These are phyloP conservation scores for Ajuga chamaepitys DNA, from an alignment of 257 asterid species.

Conservation along the genomic window DNA sequence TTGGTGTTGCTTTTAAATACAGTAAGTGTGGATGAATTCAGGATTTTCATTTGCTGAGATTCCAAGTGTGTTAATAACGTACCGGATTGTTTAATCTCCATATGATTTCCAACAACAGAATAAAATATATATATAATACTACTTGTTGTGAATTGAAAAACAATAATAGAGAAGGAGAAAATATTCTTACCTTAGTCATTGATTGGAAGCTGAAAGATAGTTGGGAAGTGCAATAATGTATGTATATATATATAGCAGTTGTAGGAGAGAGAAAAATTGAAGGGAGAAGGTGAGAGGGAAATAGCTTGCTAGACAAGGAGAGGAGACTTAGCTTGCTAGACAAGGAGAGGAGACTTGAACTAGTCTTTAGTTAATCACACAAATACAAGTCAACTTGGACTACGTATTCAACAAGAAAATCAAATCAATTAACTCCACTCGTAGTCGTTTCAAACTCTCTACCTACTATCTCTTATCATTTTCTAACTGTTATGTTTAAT, in stretches of 20 bases:
- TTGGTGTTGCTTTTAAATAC: no score
- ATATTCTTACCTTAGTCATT: conserved; percentile 29
- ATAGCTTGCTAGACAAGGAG: not conserved
- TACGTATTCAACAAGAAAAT: no score
- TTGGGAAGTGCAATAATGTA: not conserved
- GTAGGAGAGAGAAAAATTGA: not conserved
- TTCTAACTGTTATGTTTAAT: no score
- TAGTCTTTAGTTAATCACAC: not conserved
- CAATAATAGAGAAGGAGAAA: not conserved
- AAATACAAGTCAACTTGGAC: not conserved
- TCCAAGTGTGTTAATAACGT: no score
- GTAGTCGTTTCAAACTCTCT: no score
- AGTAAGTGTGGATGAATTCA: no score
- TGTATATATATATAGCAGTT: not conserved
- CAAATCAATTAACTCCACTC: no score
- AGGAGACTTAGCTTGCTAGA: not conserved
- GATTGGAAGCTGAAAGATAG: not conserved
- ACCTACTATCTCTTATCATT: no score
- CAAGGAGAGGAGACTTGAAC: not conserved
- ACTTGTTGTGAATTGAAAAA: not conserved
- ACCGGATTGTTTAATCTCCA: no score
- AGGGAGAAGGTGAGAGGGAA: conserved; percentile 6
- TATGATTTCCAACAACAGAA: not conserved
- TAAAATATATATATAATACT: not conserved
- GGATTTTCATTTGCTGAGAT: no score